phyloP scores from a whole-genome alignment of 805 yeast genomes.

The Yarrowia divulgata region DNA sequence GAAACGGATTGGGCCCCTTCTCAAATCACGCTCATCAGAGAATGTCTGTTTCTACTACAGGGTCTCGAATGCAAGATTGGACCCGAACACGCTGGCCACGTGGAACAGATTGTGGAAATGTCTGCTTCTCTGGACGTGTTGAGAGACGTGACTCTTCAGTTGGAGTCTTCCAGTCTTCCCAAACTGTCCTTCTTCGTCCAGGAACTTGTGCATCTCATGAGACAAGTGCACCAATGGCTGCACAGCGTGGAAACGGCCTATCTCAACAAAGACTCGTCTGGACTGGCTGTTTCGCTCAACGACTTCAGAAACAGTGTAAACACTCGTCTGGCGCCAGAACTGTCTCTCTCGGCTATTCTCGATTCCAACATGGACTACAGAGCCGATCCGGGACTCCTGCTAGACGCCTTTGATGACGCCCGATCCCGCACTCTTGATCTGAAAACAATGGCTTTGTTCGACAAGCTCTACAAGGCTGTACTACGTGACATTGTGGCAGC shows the following conservation, averaged over 20 bases:
- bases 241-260: conserved; percentile 4
- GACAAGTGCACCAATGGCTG: conserved; percentile 8
- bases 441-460: background rate
- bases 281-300: conserved; percentile 26
- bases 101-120: conserved; percentile 29
- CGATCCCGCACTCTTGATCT: background rate
- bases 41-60: conserved; percentile 20
- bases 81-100: background rate
- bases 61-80: conserved; percentile 23
- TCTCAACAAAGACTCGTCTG: conserved; percentile 11
- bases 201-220: conserved; percentile 2
- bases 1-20: conserved; percentile 6
- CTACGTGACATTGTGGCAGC: background rate
- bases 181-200: conserved; percentile 6
- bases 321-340: background rate
- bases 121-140: conserved; percentile 6
- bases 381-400: conserved; percentile 4
- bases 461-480: conserved; percentile 9
- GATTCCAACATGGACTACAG: background rate
- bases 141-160: background rate
- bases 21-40: conserved; percentile 9
- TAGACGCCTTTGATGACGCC: conserved; percentile 30
- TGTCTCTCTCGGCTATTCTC: conserved; percentile 9
- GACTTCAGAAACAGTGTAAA: conserved; percentile 1
- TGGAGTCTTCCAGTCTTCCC: background rate